Evolutionary conservation across 2,329 filamentous ascomycete genomes (phyloP).

Genomic region (Fonsecaea erecta): DNA sequence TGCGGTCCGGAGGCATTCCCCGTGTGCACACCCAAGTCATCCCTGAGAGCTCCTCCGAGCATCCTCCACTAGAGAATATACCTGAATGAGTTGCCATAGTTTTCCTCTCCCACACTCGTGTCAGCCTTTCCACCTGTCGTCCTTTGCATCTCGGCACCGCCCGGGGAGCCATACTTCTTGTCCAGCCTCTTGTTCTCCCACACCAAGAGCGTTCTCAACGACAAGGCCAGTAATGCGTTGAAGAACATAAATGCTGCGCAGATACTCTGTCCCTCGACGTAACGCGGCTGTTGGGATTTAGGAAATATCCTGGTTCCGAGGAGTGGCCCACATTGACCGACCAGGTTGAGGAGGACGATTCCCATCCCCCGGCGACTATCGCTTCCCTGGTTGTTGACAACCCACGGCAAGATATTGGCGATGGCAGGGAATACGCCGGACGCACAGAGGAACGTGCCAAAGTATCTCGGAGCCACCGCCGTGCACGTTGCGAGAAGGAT

Average conservation of each 20-base stretch:
- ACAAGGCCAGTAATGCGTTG: conserved; percentile 28
- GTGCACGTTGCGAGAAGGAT: conserved; percentile 64
- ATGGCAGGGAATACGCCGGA: conserved; percentile 70
- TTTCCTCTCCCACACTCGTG: conserved; percentile 43
- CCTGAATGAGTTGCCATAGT: conserved; percentile 26
- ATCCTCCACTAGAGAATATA: conserved; percentile 18
- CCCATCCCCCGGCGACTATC: conserved; percentile 33
- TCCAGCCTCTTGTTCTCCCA: conserved; percentile 20
- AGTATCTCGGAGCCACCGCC: conserved; percentile 55
- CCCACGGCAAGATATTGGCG: conserved; percentile 72
- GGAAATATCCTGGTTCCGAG: conserved; percentile 71
- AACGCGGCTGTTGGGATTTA: conserved; percentile 62
- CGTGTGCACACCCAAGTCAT: too few species aligned
- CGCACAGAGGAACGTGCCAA: conserved; percentile 60
- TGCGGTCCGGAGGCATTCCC: too few species aligned
- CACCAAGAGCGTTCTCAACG: not conserved
- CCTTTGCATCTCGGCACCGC: conserved; percentile 9
- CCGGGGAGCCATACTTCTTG: conserved; percentile 32
- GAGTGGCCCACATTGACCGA: conserved; percentile 80
- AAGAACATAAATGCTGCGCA: conserved; percentile 66
- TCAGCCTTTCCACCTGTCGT: conserved; percentile 37
- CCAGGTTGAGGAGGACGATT: conserved; percentile 63
- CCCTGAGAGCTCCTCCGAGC: not conserved
- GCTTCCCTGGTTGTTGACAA: conserved; percentile 51
- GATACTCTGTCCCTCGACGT: conserved; percentile 64